Conservation (phyloP, 192 early-diverging fungal species). For the Thamnidium elegans region DNA sequence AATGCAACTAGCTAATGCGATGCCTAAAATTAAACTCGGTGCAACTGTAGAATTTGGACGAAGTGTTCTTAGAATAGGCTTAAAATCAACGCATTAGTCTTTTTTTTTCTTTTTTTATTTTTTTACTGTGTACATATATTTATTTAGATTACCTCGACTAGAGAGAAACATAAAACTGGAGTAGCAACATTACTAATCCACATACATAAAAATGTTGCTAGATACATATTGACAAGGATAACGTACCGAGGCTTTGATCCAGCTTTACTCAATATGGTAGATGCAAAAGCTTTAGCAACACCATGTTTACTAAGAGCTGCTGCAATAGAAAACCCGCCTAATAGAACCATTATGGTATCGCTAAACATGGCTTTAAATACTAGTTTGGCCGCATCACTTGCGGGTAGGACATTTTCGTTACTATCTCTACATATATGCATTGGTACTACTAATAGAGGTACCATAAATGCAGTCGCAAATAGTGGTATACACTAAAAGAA, state of each 20-base stretch:
- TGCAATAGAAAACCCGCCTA: constrained; percentile 72
- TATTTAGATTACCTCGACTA: constrained; percentile 30
- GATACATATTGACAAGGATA: constrained; percentile 71
- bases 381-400: constrained; percentile 48
- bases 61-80: constrained; percentile 70
- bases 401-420: constrained; percentile 26
- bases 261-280: constrained; percentile 58
- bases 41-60: constrained; percentile 55
- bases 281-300: constrained; percentile 64
- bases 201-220: constrained; percentile 69
- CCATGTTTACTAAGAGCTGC: constrained; percentile 67
- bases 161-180: constrained; percentile 69
- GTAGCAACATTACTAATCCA: constrained; percentile 80
- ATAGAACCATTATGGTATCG: constrained; percentile 68
- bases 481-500: constrained; percentile 56
- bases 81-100: constrained; percentile 2
- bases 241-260: constrained; percentile 61
- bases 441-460: constrained; percentile 60
- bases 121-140: neutral
- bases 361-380: constrained; percentile 73
- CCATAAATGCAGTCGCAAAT: constrained; percentile 64
- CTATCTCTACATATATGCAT: constrained; percentile 59
- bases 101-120: neutral
- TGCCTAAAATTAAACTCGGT: constrained; percentile 65
- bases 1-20: constrained; percentile 67